These are phyloP conservation scores for Xylona heveae DNA, from an alignment of 495 filamentous ascomycete species.

Conservation along the genomic window DNA sequence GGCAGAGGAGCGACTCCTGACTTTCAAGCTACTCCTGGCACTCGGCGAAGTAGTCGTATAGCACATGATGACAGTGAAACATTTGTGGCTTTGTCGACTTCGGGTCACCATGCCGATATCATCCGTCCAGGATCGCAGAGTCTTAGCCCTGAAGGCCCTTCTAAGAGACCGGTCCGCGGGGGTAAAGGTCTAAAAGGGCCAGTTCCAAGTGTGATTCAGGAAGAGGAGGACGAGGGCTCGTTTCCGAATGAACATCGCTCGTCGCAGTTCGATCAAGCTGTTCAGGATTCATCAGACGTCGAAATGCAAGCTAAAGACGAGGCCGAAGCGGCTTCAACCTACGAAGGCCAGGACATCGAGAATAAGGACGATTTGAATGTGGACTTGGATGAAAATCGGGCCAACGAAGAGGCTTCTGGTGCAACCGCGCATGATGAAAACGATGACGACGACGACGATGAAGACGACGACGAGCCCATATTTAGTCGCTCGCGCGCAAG, in stretches of 20 bases:
- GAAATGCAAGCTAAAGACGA: background rate
- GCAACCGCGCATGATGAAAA: slow-evolving; percentile 10
- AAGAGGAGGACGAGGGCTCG: slow-evolving; percentile 24
- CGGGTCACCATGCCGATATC: slow-evolving; percentile 47
- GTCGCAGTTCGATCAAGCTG: too few species aligned
- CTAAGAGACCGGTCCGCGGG: slow-evolving; percentile 30
- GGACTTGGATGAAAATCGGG: slow-evolving; percentile 13
- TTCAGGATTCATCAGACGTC: too few species aligned
- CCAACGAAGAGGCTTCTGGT: slow-evolving; percentile 8
- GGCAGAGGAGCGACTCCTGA: slow-evolving; percentile 15
- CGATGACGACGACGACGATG: slow-evolving; percentile 38
- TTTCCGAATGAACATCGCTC: slow-evolving; percentile 2
- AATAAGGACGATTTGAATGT: slow-evolving; percentile 25
- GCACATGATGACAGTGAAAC: slow-evolving; percentile 36
- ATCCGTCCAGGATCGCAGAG: slow-evolving; percentile 38
- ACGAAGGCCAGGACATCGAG: slow-evolving; percentile 18
- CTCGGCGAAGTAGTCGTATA: slow-evolving; percentile 34
- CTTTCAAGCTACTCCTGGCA: slow-evolving; percentile 12
- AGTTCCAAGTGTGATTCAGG: slow-evolving; percentile 27
- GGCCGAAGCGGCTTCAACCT: background rate
- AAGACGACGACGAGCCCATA: slow-evolving; percentile 45
- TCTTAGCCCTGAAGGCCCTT: slow-evolving; percentile 45
- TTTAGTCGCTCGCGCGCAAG: slow-evolving; percentile 22
- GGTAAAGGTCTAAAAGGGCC: slow-evolving; percentile 38
- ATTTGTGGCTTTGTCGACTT: slow-evolving; percentile 47